phyloP scores from a whole-genome alignment of 805 yeast genomes.

The Schwanniomyces polymorphus region DNA sequence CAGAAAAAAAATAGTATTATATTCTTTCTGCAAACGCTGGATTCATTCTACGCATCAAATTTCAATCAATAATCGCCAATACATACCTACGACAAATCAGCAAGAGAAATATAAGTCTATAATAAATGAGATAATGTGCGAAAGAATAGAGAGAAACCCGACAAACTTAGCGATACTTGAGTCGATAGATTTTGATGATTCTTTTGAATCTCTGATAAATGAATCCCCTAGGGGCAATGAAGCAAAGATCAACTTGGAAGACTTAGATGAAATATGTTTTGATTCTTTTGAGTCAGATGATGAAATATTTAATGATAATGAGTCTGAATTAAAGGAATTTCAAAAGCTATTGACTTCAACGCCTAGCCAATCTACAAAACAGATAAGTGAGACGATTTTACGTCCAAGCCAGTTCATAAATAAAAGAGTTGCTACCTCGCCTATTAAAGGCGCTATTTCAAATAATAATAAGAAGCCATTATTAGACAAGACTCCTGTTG shows the following conservation, averaged over 20 bases:
- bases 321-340: neutral
- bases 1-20: neutral
- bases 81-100: neutral
- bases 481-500: neutral
- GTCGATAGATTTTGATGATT: slow-evolving; percentile 3
- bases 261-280: slow-evolving; percentile 6
- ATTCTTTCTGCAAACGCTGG: slow-evolving; percentile 1
- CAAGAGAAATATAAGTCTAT: neutral
- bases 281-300: slow-evolving; percentile 5
- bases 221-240: neutral
- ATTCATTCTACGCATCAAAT: neutral
- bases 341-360: neutral
- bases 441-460: neutral
- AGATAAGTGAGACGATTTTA: neutral
- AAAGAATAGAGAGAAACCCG: slow-evolving; percentile 2
- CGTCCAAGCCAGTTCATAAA: neutral
- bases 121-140: neutral
- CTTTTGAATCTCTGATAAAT: slow-evolving; percentile 4
- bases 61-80: neutral
- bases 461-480: neutral
- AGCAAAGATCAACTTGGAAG: neutral
- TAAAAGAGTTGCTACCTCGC: slow-evolving; percentile 3
- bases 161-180: slow-evolving; percentile 1
- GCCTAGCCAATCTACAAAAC: neutral
- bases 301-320: neutral